phyloP scores from a whole-genome alignment of 257 asterid species.

The Solanum bulbocastanum region DNA sequence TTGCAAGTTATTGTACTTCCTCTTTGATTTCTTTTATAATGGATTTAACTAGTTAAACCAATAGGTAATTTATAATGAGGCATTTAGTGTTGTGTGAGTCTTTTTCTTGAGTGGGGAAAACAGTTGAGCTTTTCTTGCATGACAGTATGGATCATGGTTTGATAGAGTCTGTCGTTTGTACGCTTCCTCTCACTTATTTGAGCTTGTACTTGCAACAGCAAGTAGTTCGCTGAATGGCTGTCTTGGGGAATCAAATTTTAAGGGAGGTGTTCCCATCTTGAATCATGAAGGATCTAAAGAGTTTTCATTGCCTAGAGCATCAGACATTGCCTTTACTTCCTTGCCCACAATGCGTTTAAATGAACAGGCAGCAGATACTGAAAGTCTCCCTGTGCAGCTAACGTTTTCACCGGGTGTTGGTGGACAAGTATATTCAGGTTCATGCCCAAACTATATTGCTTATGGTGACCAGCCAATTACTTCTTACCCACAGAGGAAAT shows the following conservation, averaged over 20 bases:
- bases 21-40: neutral
- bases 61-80: neutral
- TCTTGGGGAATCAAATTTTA: neutral
- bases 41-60: neutral
- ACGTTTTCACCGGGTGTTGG: neutral
- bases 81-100: neutral
- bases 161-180: neutral
- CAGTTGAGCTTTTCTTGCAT: neutral
- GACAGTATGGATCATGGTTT: neutral
- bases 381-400: conserved; percentile 12
- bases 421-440: conserved; percentile 5
- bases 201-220: conserved; percentile 5
- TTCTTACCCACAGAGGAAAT: conserved; percentile 3
- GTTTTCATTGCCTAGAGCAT: neutral
- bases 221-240: conserved; percentile 2
- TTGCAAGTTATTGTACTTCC: neutral
- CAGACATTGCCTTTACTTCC: conserved; percentile 6
- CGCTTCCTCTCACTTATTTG: neutral
- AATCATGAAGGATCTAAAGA: conserved; percentile 1
- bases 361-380: conserved; percentile 2
- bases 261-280: neutral
- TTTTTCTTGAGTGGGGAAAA: neutral
- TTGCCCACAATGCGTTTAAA: conserved; percentile 6
- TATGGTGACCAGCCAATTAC: neutral
- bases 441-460: conserved; percentile 9